Evolutionary conservation across 202 grass and related monocot species (phyloP), one percentile per base, ranked within the genome.

Genomic region (Cymbopogon flexuosus): DNA sequence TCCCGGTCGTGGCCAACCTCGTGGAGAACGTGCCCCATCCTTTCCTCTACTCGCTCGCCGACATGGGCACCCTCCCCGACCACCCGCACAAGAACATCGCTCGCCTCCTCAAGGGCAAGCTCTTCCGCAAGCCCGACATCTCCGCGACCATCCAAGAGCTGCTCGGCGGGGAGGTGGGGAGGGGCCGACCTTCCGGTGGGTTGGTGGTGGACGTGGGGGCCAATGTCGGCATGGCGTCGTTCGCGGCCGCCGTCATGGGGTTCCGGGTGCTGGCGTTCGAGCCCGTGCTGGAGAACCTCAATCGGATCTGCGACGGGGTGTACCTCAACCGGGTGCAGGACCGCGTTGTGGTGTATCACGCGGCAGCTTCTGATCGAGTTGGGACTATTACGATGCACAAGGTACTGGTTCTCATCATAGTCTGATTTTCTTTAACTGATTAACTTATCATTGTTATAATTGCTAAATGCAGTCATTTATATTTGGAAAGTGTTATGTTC

Each of bases 211-310:
- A 97, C 79, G 85, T 97, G 4, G 94, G 94, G 62, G 89, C 87
- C 71, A 97, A 97, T 83, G 94, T 97, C 11, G 94, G 94, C 36
- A 97, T 97, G 94, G 91, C 91, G 2, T 27, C 94, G 11, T 97
- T 97, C 76, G 89, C 91, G 1, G 94, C 89, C 2, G 94, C 94
- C 0, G 89, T 86, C 23, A 98, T 93, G 90, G 95, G 95, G 39
- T 91, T 91, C 81, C 79, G 87, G 41, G 95, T 98, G 27, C 76
- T 98, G 31, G 84, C 90, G 0, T 91, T 98, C 12, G 95, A 98
- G 87, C 95, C 92, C 2, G 79, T 94, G 64, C 79, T 91, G 11
- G 92, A 98, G 84, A 98, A 94, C 46, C 76, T 94, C 64, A 92
- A 93, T 66, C 88, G 86, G 84, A 93, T 98, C 29, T 98, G 92